A percentile compares a stretch with the other conserved stretches of the same genome.
Conservation (phyloP, 139 green algal species). For the Diplosphaera chodatii region DNA sequence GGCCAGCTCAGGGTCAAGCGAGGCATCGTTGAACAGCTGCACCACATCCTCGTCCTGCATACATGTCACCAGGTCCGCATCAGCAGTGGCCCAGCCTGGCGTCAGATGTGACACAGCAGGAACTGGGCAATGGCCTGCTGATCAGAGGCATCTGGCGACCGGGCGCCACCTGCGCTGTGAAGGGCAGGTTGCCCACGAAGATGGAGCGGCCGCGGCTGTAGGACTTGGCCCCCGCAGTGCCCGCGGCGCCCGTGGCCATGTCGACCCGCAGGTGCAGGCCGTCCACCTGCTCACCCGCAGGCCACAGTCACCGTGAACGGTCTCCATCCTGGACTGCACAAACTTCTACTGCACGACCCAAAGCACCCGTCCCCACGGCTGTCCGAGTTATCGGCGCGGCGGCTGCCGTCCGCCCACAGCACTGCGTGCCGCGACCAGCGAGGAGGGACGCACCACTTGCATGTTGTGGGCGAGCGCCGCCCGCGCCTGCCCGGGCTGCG, state of each 20-base stretch:
- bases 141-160: too few relatives aligned
- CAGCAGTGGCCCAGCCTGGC: too few relatives aligned
- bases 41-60: slow-evolving; percentile 62
- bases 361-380: too few relatives aligned
- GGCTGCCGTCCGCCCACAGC: too few relatives aligned
- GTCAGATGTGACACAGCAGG: too few relatives aligned
- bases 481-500: slow-evolving; percentile 12
- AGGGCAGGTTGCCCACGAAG: slow-evolving; percentile 85
- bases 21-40: slow-evolving; percentile 21
- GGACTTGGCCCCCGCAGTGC: slow-evolving; percentile 17
- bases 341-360: too few relatives aligned
- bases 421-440: too few relatives aligned
- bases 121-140: too few relatives aligned
- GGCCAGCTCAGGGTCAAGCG: slow-evolving; percentile 12
- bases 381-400: too few relatives aligned
- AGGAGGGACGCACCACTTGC: slow-evolving; percentile 28
- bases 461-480: slow-evolving; percentile 71
- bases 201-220: slow-evolving; percentile 69
- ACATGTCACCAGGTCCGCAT: too few relatives aligned
- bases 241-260: slow-evolving; percentile 27
- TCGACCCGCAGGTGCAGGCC: slow-evolving; percentile 80
- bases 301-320: too few relatives aligned
- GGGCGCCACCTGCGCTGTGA: slow-evolving; percentile 47
- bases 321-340: too few relatives aligned
- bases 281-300: slow-evolving; percentile 37